Evolutionary conservation across 106 monocot genomes (phyloP).

Genomic region (Dendrobium chrysotoxum): DNA sequence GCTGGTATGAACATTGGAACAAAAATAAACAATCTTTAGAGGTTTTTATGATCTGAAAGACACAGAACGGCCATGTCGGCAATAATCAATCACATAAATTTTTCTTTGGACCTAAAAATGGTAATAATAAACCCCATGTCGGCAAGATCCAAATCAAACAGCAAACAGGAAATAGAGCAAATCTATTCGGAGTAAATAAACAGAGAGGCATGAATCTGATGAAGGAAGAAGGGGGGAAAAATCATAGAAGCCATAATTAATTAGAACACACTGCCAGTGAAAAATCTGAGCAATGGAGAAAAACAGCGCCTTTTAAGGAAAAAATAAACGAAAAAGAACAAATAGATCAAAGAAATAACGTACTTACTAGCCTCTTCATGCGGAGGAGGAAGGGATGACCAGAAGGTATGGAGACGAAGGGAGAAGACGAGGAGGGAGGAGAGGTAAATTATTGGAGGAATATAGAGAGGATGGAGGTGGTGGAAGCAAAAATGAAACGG

Average conservation of each 20-base stretch:
- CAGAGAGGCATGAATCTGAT: not conserved
- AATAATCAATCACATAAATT: not conserved
- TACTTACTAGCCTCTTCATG: slow-evolving; percentile 34
- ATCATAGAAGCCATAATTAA: not conserved
- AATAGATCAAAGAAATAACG: slow-evolving; percentile 17
- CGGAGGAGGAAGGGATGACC: not conserved
- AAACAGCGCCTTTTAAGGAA: not conserved
- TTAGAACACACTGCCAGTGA: not conserved
- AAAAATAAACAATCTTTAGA: not conserved
- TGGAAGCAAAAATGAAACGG: not conserved
- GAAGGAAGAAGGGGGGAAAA: not conserved
- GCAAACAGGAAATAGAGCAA: not conserved
- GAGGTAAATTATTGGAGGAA: slow-evolving; percentile 5
- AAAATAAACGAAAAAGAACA: not conserved
- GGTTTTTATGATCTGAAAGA: not conserved
- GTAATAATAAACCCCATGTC: not conserved
- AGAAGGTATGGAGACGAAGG: not conserved
- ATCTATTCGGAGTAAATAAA: not conserved
- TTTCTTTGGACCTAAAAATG: not conserved
- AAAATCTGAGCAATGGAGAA: not conserved
- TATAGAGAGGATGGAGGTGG: not conserved
- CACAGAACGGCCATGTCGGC: not conserved
- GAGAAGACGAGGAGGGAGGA: not conserved
- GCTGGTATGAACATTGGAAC: not conserved
- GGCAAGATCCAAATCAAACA: slow-evolving; percentile 4